Conservation (phyloP, 371 early-diverging fungal genomes). For the Mucor velutinosus region DNA sequence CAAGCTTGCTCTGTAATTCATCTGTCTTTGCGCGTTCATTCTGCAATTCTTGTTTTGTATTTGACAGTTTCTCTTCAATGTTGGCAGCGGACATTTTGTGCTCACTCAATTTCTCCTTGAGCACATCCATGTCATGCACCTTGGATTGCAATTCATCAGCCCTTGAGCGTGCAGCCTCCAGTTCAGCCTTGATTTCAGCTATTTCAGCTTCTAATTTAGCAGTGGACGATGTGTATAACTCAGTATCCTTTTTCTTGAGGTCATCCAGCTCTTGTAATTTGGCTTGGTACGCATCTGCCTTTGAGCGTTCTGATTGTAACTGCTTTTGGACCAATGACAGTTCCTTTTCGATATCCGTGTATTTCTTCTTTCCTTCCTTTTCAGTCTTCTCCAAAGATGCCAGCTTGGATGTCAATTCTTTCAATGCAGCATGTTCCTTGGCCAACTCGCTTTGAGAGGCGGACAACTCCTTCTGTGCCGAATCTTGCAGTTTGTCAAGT, state of each 20-base stretch:
- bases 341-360: not conserved
- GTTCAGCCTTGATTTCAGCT: not conserved
- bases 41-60: not conserved
- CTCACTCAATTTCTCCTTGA: constrained; percentile 1
- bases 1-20: constrained; percentile 7
- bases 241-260: not conserved
- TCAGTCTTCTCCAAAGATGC: not conserved
- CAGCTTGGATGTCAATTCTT: not conserved
- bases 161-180: not conserved
- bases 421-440: not conserved
- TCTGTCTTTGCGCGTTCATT: not conserved
- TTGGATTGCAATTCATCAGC: constrained; percentile 4
- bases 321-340: constrained; percentile 1
- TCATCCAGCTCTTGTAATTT: constrained; percentile 1
- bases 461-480: not conserved
- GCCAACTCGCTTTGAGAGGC: not conserved
- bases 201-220: not conserved
- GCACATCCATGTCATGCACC: not conserved
- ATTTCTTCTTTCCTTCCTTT: not conserved
- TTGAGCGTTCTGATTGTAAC: constrained; percentile 6
- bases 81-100: not conserved
- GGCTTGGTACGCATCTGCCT: not conserved
- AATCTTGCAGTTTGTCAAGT: not conserved
- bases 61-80: not conserved
- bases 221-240: not conserved